Base-by-base conservation (phyloP, 371 early-diverging fungal species). In the Haplosporangium sp. region DNA sequence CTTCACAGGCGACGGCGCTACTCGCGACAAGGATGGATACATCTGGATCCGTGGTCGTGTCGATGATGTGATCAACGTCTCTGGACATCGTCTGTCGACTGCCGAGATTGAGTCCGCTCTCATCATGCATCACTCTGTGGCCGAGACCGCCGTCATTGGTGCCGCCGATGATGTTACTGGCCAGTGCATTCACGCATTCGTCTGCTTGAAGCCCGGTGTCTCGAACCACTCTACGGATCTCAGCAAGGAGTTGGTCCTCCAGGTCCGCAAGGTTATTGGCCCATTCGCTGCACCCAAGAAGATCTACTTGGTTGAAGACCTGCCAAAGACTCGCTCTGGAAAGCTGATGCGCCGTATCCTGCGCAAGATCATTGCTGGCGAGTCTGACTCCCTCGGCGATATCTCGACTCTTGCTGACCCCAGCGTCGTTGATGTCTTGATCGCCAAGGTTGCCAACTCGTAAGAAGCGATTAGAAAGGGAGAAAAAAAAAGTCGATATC, bases 241-340 rank as follows among this genome's bases (percentile, higher is more conserved):
- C n/a, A 84, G 84, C 45, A 86, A 90, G 59, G 91, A 92, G 40
- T 80, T 99, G 50, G 87, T 86, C 12, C 66, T 86, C 46, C 92
- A 93, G 57, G 92, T 99, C 8, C 92, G 98, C 63, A 89, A 90
- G 56, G 91, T 89, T 67, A 98, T 99, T 80, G 97, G 98, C 4
- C 95, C 97, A 13, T 95, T 99, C 74, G 97, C 98, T n/a, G 87
- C 94, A 7, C 97, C 98, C 36, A 96, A 96, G 80, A 84, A 87
- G 53, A 89, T 99, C 52, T 86, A 95, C 62, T 70, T 98, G 57
- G 91, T 93, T 10, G 85, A 86, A 20, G 98, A 96, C 72, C 84
- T 99, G 58, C 99, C 99, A 67, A 99, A 99, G 86, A 99, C 99
- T 12, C 91, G 98, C 13, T 94, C 94, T 18, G 99, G 99, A 48